Percentiles rank a stretch among this genome's conserved stretches.
These are phyloP conservation scores for Nemania bipapillata DNA, from an alignment of 2,329 filamentous ascomycete genomes.

Conservation along the genomic window DNA sequence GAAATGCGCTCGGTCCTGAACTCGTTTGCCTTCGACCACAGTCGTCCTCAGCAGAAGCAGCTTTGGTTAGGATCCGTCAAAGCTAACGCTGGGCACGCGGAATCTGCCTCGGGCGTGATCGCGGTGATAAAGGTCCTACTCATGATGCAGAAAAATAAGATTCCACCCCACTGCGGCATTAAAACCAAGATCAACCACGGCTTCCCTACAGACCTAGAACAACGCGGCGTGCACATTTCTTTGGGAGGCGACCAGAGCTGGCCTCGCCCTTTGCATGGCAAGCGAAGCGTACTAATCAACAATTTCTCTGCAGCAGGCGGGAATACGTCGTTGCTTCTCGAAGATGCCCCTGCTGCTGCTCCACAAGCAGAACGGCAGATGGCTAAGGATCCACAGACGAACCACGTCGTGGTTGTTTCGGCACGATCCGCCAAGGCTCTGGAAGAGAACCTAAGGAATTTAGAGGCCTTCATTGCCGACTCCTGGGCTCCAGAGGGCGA, in stretches of 20 bases:
- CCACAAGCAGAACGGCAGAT: not conserved
- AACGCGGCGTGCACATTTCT: conserved; percentile 57
- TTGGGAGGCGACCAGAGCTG: conserved; percentile 44
- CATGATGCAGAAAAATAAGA: conserved; percentile 47
- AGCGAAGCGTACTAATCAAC: conserved; percentile 57
- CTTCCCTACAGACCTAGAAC: conserved; percentile 9
- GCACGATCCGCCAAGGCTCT: conserved; percentile 52
- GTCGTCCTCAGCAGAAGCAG: conserved; percentile 44
- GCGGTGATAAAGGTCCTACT: conserved; percentile 42
- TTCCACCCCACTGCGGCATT: conserved; percentile 62
- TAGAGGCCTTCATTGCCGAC: not conserved
- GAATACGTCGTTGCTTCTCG: conserved; percentile 52
- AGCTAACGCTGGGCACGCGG: conserved; percentile 60
- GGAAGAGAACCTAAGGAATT: not conserved
- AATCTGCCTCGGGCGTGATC: conserved; percentile 53
- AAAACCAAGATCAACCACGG: conserved; percentile 54
- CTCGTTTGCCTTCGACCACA: conserved; percentile 63
- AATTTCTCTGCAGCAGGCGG: conserved; percentile 60
- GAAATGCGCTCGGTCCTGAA: conserved; percentile 72
- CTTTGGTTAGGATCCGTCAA: conserved; percentile 61
- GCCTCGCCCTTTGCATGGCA: conserved; percentile 2
- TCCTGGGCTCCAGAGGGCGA: not conserved
- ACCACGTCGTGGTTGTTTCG: conserved; percentile 63
- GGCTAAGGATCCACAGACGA: conserved; percentile 51
- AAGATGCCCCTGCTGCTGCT: conserved; percentile 35